phyloP scores from a whole-genome alignment of 768 basidiomycete genomes.

The Kwoniella heveanensis region DNA sequence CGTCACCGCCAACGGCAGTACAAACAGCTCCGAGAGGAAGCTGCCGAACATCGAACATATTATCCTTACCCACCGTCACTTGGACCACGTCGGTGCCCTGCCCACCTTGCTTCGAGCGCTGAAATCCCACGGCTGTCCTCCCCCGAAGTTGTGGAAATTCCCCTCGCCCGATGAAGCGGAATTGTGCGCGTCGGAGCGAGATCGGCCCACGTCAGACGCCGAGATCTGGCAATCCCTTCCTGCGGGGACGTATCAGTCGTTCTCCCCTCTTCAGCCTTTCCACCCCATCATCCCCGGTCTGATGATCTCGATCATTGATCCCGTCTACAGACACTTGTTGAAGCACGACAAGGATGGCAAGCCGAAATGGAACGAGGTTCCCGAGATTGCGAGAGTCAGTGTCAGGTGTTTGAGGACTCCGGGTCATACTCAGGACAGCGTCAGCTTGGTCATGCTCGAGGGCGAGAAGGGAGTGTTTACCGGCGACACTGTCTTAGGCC shows the following conservation, averaged over 20 bases:
- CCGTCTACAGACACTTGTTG: conserved; percentile 41
- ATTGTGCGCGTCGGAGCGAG: conserved; percentile 31
- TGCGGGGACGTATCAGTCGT: conserved; percentile 37
- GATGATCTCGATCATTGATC: conserved; percentile 51
- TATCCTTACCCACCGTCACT: conserved; percentile 86
- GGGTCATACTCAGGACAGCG: conserved; percentile 86
- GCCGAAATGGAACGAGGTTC: conserved; percentile 47
- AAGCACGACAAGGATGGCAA: conserved; percentile 45
- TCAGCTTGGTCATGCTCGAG: conserved; percentile 69
- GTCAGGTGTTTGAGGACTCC: conserved; percentile 80
- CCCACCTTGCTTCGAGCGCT: conserved; percentile 70
- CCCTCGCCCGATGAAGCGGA: conserved; percentile 40
- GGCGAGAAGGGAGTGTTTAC: conserved; percentile 77
- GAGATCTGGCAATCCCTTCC: conserved; percentile 37
- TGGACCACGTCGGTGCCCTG: conserved; percentile 80
- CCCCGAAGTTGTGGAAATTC: conserved; percentile 57
- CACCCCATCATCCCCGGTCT: conserved; percentile 49
- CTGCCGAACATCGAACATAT: conserved; percentile 77
- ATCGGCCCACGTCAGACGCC: conserved; percentile 39
- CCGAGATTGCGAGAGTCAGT: conserved; percentile 44
- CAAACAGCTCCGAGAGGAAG: conserved; percentile 1
- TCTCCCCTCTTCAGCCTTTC: conserved; percentile 46
- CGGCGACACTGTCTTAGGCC: conserved; percentile 85
- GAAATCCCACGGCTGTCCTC: conserved; percentile 60
- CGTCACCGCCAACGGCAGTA: conserved; percentile 1